Conservation (phyloP, 1,139 yeast genomes). For the Scheffersomyces parashehatae region DNA sequence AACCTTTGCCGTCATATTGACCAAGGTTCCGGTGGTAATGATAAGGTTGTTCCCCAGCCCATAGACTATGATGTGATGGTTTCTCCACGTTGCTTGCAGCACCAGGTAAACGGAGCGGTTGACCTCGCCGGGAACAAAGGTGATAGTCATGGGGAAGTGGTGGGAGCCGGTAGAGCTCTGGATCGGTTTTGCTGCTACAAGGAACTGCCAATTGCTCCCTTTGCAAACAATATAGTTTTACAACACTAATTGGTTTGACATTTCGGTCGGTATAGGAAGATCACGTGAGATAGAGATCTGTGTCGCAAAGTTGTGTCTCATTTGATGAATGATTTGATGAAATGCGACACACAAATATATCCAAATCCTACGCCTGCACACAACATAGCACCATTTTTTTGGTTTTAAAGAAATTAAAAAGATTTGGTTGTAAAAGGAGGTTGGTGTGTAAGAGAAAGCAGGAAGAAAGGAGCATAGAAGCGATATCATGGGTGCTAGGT, state of each 20-base stretch:
- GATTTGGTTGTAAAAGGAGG: not conserved
- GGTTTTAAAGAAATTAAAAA: too few relatives aligned
- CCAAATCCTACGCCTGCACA: too few relatives aligned
- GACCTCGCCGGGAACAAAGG: conserved; percentile 86
- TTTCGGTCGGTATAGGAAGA: too few relatives aligned
- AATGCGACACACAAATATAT: too few relatives aligned
- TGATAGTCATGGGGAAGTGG: conserved; percentile 52
- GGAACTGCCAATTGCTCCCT: too few relatives aligned
- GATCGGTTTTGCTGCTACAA: too few relatives aligned
- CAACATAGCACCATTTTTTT: too few relatives aligned
- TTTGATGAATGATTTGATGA: too few relatives aligned
- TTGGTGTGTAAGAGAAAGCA: not conserved
- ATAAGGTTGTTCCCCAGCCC: conserved; percentile 89
- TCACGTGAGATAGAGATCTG: too few relatives aligned
- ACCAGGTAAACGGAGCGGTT: conserved; percentile 57
- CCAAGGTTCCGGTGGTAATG: conserved; percentile 30
- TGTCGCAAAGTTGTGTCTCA: too few relatives aligned
- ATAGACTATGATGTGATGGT: conserved; percentile 65
- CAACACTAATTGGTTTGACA: too few relatives aligned
- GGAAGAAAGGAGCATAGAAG: not conserved
- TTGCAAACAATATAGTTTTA: too few relatives aligned
- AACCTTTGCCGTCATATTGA: conserved; percentile 7
- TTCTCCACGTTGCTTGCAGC: conserved; percentile 68
- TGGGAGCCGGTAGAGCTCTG: not conserved
- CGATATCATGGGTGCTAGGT: conserved; percentile 33